Conservation (phyloP, 164 flowering plant genomes). For the Vitis rupestris region DNA sequence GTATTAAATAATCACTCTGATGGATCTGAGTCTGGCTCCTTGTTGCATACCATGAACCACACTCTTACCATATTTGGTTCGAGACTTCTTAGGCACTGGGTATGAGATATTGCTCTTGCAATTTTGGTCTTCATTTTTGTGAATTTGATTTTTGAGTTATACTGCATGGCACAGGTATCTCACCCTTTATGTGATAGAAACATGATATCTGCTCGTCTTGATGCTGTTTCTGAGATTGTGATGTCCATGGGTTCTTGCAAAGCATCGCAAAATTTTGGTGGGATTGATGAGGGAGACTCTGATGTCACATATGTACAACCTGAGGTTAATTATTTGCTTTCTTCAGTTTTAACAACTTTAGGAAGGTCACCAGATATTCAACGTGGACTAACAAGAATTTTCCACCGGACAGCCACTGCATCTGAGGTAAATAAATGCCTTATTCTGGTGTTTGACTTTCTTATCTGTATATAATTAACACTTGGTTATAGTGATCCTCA, state of each 20-base stretch:
- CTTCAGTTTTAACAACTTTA: conserved; percentile 62
- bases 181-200: conserved; percentile 87
- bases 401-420: conserved; percentile 79
- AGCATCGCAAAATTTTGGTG: conserved; percentile 21
- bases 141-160: conserved; percentile 14
- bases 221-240: conserved; percentile 93
- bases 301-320: conserved; percentile 23
- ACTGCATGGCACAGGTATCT: conserved; percentile 59
- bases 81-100: conserved; percentile 96
- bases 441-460: background rate
- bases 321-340: conserved; percentile 46
- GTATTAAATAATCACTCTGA: conserved; percentile 67
- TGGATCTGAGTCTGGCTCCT: conserved; percentile 82
- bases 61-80: conserved; percentile 82
- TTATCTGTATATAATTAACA: background rate
- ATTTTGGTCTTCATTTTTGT: background rate
- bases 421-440: conserved; percentile 57
- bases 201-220: conserved; percentile 81
- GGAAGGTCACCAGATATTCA: conserved; percentile 80
- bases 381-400: conserved; percentile 91
- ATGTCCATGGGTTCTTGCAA: conserved; percentile 58
- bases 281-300: conserved; percentile 28
- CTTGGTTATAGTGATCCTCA: too few species aligned
- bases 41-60: conserved; percentile 71
- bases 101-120: conserved; percentile 30